A percentile compares a stretch with the other conserved stretches of the same genome.
phyloP scores from a whole-genome alignment of 768 basidiomycete species.

The Tylopilus vinaceipallidus region DNA sequence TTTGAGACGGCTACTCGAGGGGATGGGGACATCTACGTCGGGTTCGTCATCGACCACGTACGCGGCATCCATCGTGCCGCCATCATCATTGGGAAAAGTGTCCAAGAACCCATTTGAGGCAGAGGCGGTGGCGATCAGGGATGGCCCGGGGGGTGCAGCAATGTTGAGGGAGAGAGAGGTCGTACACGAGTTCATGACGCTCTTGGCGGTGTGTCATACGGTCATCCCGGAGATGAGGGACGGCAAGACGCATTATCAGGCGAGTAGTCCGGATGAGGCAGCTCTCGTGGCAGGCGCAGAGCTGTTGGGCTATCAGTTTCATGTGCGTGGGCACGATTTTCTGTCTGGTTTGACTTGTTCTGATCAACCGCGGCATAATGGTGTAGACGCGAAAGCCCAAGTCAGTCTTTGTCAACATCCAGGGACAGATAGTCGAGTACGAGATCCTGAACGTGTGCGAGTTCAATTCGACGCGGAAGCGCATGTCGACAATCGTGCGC shows the following conservation, averaged over 20 bases:
- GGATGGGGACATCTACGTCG: constrained; percentile 12
- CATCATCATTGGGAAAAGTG: constrained; percentile 9
- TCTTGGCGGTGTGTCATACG: constrained; percentile 95
- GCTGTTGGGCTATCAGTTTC: constrained; percentile 87
- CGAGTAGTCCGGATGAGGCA: constrained; percentile 97
- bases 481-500: constrained; percentile 95
- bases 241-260: constrained; percentile 92
- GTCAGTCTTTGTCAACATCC: constrained; percentile 86
- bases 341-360: not conserved
- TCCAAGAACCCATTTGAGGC: constrained; percentile 58
- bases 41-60: not conserved
- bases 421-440: constrained; percentile 73
- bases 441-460: constrained; percentile 96
- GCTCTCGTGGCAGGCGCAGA: constrained; percentile 95
- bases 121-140: constrained; percentile 16
- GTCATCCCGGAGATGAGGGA: constrained; percentile 92
- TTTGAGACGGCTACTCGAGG: constrained; percentile 55
- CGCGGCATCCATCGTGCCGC: not conserved
- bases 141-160: not conserved
- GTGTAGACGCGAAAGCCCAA: constrained; percentile 92
- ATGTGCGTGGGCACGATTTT: constrained; percentile 52
- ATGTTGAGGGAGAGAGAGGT: constrained; percentile 44
- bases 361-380: not conserved
- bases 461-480: constrained; percentile 96
- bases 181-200: constrained; percentile 69